These are phyloP conservation scores for Chaetomium olivaceum DNA, from an alignment of 2,329 filamentous ascomycete species.

Conservation along the genomic window DNA sequence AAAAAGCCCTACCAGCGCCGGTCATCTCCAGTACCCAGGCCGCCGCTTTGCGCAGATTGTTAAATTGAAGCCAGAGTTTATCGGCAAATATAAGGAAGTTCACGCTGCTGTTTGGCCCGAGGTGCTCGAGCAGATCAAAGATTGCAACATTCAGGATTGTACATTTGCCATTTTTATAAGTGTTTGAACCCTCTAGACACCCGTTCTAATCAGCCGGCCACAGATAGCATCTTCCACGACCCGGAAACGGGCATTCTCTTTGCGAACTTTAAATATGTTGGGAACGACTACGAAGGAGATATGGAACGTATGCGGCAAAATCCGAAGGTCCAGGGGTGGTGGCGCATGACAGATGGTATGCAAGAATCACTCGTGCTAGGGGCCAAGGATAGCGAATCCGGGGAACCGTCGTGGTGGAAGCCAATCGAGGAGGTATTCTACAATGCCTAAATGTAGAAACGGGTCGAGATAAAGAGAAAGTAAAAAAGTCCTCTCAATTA, in stretches of 20 bases:
- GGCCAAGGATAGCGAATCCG: conserved; percentile 58
- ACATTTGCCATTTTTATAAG: conserved; percentile 30
- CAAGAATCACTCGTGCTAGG: conserved; percentile 66
- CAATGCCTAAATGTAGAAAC: conserved; percentile 21
- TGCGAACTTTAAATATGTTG: conserved; percentile 77
- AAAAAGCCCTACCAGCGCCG: background rate
- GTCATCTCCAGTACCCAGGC: conserved; percentile 39
- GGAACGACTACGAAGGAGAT: conserved; percentile 68
- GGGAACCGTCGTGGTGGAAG: conserved; percentile 68
- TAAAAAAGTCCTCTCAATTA: too few relatives aligned
- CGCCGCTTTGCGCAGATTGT: conserved; percentile 71
- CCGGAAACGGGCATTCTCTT: conserved; percentile 65
- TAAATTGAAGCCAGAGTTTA: conserved; percentile 65
- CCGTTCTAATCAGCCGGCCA: background rate
- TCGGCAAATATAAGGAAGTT: conserved; percentile 70
- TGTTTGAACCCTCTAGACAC: too few relatives aligned
- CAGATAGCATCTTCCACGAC: conserved; percentile 74
- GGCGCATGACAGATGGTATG: conserved; percentile 75
- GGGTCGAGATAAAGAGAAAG: too few relatives aligned
- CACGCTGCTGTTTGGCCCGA: conserved; percentile 77
- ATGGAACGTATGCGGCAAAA: conserved; percentile 77
- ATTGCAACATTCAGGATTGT: conserved; percentile 75
- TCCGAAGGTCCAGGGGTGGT: conserved; percentile 74
- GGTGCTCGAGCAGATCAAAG: conserved; percentile 72
- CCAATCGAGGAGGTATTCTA: conserved; percentile 70